Conservation (phyloP, 2,329 filamentous ascomycete species). For the Lomentospora prolificans region DNA sequence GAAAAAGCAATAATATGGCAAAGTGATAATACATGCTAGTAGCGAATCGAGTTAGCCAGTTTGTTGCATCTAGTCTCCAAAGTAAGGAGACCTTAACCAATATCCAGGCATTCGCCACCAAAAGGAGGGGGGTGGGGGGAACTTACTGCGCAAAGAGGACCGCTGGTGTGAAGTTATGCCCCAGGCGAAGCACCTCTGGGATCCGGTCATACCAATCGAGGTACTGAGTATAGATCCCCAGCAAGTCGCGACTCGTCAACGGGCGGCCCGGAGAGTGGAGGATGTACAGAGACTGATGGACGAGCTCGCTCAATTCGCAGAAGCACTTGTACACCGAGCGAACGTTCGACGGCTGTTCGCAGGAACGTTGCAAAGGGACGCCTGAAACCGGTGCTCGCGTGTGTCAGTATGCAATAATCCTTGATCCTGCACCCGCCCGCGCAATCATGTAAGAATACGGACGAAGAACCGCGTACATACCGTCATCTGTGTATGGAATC, state of each 20-base stretch:
- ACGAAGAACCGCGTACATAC: constrained; percentile 24
- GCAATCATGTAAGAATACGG: background rate
- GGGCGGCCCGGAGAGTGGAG: constrained; percentile 61
- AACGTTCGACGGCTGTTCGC: constrained; percentile 56
- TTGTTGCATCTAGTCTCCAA: too few species aligned
- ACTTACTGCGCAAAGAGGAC: constrained; percentile 67
- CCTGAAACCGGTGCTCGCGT: constrained; percentile 23
- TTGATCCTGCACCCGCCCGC: background rate
- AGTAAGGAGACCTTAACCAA: too few species aligned
- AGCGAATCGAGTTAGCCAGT: constrained; percentile 5
- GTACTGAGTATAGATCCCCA: constrained; percentile 58
- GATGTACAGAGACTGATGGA: constrained; percentile 61
- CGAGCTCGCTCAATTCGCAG: constrained; percentile 62
- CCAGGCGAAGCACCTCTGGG: constrained; percentile 52
- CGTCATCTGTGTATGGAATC: constrained; percentile 49
- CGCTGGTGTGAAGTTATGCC: constrained; percentile 62
- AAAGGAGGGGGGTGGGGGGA: background rate
- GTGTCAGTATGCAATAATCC: background rate
- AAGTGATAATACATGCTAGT: constrained; percentile 61
- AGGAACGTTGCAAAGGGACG: constrained; percentile 42
- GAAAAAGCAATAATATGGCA: constrained; percentile 62
- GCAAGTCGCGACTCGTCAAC: constrained; percentile 52
- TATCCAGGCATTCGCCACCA: too few species aligned
- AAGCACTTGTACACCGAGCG: constrained; percentile 59
- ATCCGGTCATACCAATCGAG: constrained; percentile 62